Base-by-base conservation (phyloP, 805 yeast species). In the Saccharomyces eubayanus region DNA sequence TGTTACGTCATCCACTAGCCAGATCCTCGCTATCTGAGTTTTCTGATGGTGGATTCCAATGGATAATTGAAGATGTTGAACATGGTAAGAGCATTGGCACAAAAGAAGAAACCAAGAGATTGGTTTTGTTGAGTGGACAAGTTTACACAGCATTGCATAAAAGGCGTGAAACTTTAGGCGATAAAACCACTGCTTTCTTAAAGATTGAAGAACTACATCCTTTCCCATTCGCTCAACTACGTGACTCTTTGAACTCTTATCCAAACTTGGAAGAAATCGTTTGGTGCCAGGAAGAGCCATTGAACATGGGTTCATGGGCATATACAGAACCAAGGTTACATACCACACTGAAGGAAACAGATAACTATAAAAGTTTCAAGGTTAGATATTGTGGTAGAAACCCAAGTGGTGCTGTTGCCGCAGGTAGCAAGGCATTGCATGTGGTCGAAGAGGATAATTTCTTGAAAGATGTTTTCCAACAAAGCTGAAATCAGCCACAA, bases 201-300 rank as follows among this genome's bases (percentile, higher is more conserved):
- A 89, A 84, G 75, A 67, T 94, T 64, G 99, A 94, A 76, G 98
- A 94, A 78, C 70, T 91, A 67, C 97, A 94, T 70, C 99, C 99
- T 73, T 94, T 94, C 97, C 99, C 99, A 74, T 94, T 77, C 75
- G 91, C 94, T 53, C 97, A 89, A 77, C 75, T 94, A 65, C 85
- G 89, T 69, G 97, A 92, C 62, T 76, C 89, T 28, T 75, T 94
- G 64, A 77, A 87, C 74, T 71, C 83, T 49, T 94, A 86, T 78
- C 89, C 95, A 66, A 83, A 83, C 71, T 70, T 85, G 58, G 84
- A 87, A 72, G 99, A 94, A 71, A 76, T 94, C 62, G 95, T 91
- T 49, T 94, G 91, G 92, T 87, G 95, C 75, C 99, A 94, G 78
- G 99, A 94, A 77, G 99, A 94, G 80, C 98, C 98, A 65, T 79